Base-by-base conservation (phyloP, 306 rosid genomes). In the Begonia masoniana region DNA sequence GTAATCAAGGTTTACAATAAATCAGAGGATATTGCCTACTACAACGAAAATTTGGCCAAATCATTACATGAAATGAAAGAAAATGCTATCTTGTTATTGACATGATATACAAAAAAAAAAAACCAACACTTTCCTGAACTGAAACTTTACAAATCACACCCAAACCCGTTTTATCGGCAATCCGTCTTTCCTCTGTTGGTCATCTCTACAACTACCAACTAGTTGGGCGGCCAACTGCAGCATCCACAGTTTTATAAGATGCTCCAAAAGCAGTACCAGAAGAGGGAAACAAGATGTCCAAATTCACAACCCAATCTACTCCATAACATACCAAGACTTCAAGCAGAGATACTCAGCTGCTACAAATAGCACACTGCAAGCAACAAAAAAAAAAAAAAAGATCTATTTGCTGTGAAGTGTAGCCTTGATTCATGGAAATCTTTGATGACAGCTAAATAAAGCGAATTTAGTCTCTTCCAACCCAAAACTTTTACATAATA, bases 241-340 rank as follows among this genome's bases (percentile, higher is more conserved):
- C 74, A 68, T 68, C 66, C 52, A 65, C 73, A 59, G 70, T 71
- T 74, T 74, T 74, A 78, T 78, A 78, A 68, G 69, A 74, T 74
- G 74, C 79, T 60, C 76, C 76, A 36, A 41, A 59, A 41, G 62
- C 54, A 58, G 61, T 59, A 35, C 53, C 70, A 69, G 49, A 45
- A 45, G 49, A 45, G 56, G 53, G 54, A 51, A 56, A 70, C 56
- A 74, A 56, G 55, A 62, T 31, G 56, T 60, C 57, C 64, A 57
- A 67, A 53, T 54, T 55, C 64, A 59, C 67, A 73, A 70, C 55
- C 54, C 67, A 55, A 55, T 69, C 80, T 61, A 56, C 67, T 59
- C 55, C 55, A 52, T 47, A 45, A 62, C 73, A 47, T 59, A n/a
- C 60, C 60, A 59, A 48, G 58, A 58, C 69, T 67, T 31, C 49